Base-by-base conservation (phyloP, 306 rosid species). In the Acacia crassicarpa region DNA sequence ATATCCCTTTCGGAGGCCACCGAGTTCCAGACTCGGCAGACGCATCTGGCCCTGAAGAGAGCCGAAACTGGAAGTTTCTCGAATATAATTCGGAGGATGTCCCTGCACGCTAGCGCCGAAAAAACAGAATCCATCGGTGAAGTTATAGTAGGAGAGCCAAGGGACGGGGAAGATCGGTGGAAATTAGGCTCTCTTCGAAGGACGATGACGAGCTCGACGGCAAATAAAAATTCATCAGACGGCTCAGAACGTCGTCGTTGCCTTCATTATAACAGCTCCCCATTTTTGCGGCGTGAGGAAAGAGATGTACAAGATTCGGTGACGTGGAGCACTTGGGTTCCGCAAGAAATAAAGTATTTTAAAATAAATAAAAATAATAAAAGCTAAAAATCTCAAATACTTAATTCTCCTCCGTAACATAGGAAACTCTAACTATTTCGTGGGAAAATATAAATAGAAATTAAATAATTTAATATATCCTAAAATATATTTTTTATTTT, bases 1-100 rank as follows among this genome's bases (percentile, higher is more conserved):
- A 95, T 85, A 32, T 90, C 98, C 67, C 87, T 80, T 58, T 91
- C 94, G 61, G 99, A 93, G 54, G 99, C 98, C 5, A 93, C 94
- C 2, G 93, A 92, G 84, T 86, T 86, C 99, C 99, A 95, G 61
- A 89, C 67, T 5, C 94, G 96, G 88, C 90, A 89, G 45, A 95
- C 97, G 92, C 97, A 92, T 70, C 94, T 88, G 61, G 94, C 75
- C 12, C 96, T 96, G 10, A 94, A 92, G 75, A 95, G 92, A 83
- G 93, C 98, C 8, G 89, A 89, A 49, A 90, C 74, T 1, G 92
- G 86, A 61, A 95, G 98, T 74, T 91, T 90, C 85, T 86, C 74
- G 84, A 95, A 91, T 89, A 95, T 93, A 78, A 88, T 66, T 35
- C 91, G 96, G 78, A 95, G 98, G 66, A 79, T 89, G 85, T 95